Evolutionary conservation across 495 filamentous ascomycete species (phyloP), one percentile per base, ranked within the genome.

Genomic region (Aspergillus heteromorphus): DNA sequence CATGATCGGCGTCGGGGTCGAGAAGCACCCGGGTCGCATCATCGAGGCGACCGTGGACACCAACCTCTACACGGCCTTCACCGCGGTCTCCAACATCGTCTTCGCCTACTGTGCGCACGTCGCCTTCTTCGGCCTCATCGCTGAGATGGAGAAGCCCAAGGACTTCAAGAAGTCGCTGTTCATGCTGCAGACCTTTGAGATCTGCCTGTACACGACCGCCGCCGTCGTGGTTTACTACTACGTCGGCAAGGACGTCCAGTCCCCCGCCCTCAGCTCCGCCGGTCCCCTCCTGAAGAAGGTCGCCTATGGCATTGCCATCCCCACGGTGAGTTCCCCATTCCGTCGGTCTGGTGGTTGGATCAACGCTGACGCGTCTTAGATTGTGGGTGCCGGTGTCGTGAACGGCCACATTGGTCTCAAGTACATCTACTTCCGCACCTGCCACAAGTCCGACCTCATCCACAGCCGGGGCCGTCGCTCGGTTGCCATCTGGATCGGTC

Each of bases 291-390:
- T 92, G 29, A 79, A 81, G 57, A 91, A 91, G 72, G 59, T 75
- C 45, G 85, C 88, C 6, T 93, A 86, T 63, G 89, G 88, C 17
- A 68, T 93, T 53, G 88, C 88, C 14, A 72, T 88, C 16, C 89
- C 89, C 0, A 89, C 87, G 14, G 83, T 62, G 16, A 47, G 62
- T 71, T 4, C 20, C n/a, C 10, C 21, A 10, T 53, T 9, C 4
- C 5, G 2, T 17, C 8, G 17, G 9, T 8, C 10, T 43, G 18
- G 13, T n/a, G n/a, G 0, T 19, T 25, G 10, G 10, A 13, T 16
- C 6, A 29, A 29, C 52, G 0, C 41, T 60, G 19, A 61, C 36
- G 4, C 10, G 30, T 4, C 2, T 40, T 18, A 73, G 70, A 64
- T 63, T n/a, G 63, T 73, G 31, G 59, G 72, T 29, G 65, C 67